Evolutionary conservation across 768 basidiomycete genomes (phyloP).

Genomic region (Tricholomella constricta): DNA sequence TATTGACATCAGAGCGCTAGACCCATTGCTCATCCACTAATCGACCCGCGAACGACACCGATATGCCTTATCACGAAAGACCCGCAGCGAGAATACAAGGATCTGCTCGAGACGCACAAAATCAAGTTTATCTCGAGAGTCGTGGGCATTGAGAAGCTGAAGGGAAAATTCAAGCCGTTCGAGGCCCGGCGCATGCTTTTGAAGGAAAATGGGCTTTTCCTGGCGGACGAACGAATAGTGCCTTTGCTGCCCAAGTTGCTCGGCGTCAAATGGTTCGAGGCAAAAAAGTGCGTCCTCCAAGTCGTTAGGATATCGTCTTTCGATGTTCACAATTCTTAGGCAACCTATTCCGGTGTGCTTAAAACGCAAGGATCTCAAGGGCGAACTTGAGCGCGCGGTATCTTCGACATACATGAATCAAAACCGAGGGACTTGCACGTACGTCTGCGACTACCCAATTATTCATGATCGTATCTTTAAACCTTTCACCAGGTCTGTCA

Average conservation of each 20-base stretch:
- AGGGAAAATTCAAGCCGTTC: slow-evolving; percentile 88
- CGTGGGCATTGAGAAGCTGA: slow-evolving; percentile 88
- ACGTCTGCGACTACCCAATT: slow-evolving; percentile 33
- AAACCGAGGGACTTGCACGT: slow-evolving; percentile 92
- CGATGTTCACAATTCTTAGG: slow-evolving; percentile 42
- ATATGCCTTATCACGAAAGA: slow-evolving; percentile 95
- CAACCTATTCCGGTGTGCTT: slow-evolving; percentile 96
- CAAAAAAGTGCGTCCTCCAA: slow-evolving; percentile 78
- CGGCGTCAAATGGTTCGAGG: slow-evolving; percentile 89
- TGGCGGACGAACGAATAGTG: slow-evolving; percentile 90
- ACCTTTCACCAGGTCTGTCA: slow-evolving; percentile 63
- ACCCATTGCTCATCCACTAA: slow-evolving; percentile 76
- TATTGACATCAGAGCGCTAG: slow-evolving; percentile 35
- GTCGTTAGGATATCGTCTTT: neutral
- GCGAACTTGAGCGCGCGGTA: slow-evolving; percentile 89
- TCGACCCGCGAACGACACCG: slow-evolving; percentile 78
- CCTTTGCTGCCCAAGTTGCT: slow-evolving; percentile 85
- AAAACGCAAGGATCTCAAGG: slow-evolving; percentile 86
- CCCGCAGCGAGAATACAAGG: slow-evolving; percentile 95
- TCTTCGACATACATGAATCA: slow-evolving; percentile 96
- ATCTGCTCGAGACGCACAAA: slow-evolving; percentile 73
- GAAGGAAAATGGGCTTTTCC: slow-evolving; percentile 89
- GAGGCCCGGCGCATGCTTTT: slow-evolving; percentile 82
- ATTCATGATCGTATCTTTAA: neutral
- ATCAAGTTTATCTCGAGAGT: slow-evolving; percentile 92